Base-by-base conservation (phyloP, 2,329 filamentous ascomycete species). In the Pseudophaeomoniella oleicola region DNA sequence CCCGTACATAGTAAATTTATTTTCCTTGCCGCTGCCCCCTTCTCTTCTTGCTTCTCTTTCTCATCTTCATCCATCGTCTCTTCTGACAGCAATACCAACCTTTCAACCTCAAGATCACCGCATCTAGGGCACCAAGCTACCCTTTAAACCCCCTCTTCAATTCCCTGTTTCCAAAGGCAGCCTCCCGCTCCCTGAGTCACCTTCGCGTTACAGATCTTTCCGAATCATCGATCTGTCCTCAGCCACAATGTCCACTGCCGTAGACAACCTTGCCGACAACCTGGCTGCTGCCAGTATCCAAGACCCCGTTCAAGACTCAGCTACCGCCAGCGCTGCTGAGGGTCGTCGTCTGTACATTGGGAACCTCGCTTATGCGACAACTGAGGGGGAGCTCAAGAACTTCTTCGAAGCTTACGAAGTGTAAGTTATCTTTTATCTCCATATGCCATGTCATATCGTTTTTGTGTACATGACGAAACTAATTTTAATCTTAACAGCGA, bases 381-480 rank as follows among this genome's bases (percentile, higher is more conserved):
- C 86, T 65, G 90, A 96, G 83, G 90, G 83, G 81, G 86, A 94
- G 80, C 85, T 98, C 76, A 94, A 92, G 75, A 83, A 90, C 56
- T 98, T 98, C 77, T 98, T 98, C 81, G 88, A 90, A 75, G 83
- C 80, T 67, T 96, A 94, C 75, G 81, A 90, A 72, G 85, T 98
- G 90, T 98, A 76, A 75, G 88, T 83, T 44, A 39, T 38, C 46
- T 39, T 35, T 39, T 30, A 4, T 32, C 13, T 2, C 11, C 19
- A 18, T 18, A 27, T 38, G 19, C n/a, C n/a, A 31, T 15, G 17
- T 19, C 15, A 12, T 16, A 32, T 13, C n/a, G 16, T 39, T 11
- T 18, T 17, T 16, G 32, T 15, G 16, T 4, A 17, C 11, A 30
- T 33, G 32, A 3, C 10, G 18, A 11, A 43, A 42, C 58, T 67